A percentile compares a stretch with the other conserved stretches of the same genome.
Conservation (phyloP, 257 asterid genomes). For the Ehretia macrophylla region DNA sequence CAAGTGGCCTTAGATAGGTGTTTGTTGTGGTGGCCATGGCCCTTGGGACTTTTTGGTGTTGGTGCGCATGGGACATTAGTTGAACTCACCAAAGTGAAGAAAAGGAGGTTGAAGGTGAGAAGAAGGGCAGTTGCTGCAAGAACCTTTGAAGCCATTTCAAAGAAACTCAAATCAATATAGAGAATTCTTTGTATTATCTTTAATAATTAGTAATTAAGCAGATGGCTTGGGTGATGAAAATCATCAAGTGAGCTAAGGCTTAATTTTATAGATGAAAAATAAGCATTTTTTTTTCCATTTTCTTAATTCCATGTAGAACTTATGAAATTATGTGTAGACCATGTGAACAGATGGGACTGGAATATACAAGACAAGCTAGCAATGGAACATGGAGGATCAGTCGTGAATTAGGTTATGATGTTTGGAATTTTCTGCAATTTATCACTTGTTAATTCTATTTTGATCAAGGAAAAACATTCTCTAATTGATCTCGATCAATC, state of each 20-base stretch:
- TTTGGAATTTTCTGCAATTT: not conserved
- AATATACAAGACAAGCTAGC: not conserved
- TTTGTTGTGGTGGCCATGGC: not conserved
- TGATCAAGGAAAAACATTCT: too few species aligned
- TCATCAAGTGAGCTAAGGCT: too few species aligned
- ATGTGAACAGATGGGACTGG: not conserved
- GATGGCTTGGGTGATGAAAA: not conserved
- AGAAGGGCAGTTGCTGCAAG: not conserved
- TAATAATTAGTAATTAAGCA: too few species aligned
- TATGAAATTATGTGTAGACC: not conserved
- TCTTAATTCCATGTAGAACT: not conserved
- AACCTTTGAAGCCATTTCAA: not conserved
- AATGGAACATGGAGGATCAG: not conserved
- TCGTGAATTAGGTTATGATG: not conserved
- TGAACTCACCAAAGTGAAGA: not conserved
- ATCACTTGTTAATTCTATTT: not conserved
- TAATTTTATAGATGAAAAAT: too few species aligned
- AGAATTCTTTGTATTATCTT: too few species aligned
- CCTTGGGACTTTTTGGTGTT: not conserved
- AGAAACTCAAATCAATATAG: not conserved
- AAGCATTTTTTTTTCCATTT: not conserved
- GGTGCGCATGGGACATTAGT: constrained; percentile 1
- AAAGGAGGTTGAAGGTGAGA: not conserved
- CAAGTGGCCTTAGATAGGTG: not conserved
- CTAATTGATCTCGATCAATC: too few species aligned